Percentiles rank a stretch among this genome's conserved stretches.
Evolutionary conservation across 2,329 filamentous ascomycete species (phyloP).

Genomic region (Botrytis fragariae): DNA sequence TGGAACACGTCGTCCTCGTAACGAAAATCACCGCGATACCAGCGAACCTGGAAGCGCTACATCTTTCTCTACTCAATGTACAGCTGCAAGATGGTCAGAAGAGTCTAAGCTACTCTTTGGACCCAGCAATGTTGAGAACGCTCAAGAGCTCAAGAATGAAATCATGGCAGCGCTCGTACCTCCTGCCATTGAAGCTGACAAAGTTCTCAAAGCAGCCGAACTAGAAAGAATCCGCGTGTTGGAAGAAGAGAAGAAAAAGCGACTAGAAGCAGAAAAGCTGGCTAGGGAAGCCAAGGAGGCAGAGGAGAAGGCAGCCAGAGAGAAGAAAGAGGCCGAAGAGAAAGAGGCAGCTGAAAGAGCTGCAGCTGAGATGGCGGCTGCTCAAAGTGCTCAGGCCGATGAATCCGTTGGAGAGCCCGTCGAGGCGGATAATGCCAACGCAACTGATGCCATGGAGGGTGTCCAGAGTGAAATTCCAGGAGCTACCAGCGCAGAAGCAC

Average conservation of each 20-base stretch:
- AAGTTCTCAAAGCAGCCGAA: constrained; percentile 61
- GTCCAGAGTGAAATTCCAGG: constrained; percentile 54
- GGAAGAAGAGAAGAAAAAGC: constrained; percentile 60
- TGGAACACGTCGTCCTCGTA: constrained; percentile 33
- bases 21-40: constrained; percentile 30
- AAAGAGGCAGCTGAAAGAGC: constrained; percentile 60
- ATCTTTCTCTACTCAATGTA: constrained; percentile 67
- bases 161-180: constrained; percentile 76
- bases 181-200: constrained; percentile 78
- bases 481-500: background rate
- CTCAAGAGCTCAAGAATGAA: constrained; percentile 62
- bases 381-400: constrained; percentile 48
- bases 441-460: constrained; percentile 64
- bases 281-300: constrained; percentile 70
- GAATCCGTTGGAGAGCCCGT: constrained; percentile 36
- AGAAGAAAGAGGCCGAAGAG: constrained; percentile 70
- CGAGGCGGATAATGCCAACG: constrained; percentile 28
- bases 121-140: constrained; percentile 63
- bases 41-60: constrained; percentile 37
- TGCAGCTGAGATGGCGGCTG: constrained; percentile 48
- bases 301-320: constrained; percentile 62
- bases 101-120: constrained; percentile 87
- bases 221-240: constrained; percentile 54
- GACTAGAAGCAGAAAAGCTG: constrained; percentile 63
- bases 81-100: constrained; percentile 78